Evolutionary conservation across 768 basidiomycete genomes (phyloP).

Genomic region (Mycena pura): DNA sequence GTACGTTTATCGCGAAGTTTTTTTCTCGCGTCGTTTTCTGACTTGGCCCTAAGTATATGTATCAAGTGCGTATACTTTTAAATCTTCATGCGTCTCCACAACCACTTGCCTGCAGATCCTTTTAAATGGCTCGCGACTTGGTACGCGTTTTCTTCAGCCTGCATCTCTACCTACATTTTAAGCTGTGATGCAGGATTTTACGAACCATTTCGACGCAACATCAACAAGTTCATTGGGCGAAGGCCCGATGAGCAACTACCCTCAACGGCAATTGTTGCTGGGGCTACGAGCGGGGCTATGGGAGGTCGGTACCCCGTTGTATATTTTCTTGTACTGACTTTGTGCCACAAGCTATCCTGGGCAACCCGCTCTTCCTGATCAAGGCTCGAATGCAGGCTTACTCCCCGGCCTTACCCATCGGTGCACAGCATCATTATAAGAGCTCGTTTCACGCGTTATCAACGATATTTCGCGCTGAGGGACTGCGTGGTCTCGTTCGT

Average conservation of each 20-base stretch:
- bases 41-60: constrained; percentile 69
- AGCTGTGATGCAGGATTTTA: constrained; percentile 77
- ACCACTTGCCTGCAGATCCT: constrained; percentile 65
- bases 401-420: constrained; percentile 93
- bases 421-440: constrained; percentile 92
- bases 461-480: constrained; percentile 81
- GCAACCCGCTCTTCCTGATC: constrained; percentile 92
- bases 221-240: constrained; percentile 76
- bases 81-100: constrained; percentile 15
- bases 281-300: constrained; percentile 88
- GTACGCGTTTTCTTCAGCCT: constrained; percentile 42
- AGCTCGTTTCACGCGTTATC: constrained; percentile 80
- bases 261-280: constrained; percentile 82
- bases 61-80: constrained; percentile 68
- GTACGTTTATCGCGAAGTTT: neutral
- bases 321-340: neutral
- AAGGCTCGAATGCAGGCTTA: constrained; percentile 99
- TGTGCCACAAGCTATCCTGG: constrained; percentile 62
- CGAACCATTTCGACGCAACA: constrained; percentile 80
- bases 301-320: constrained; percentile 65
- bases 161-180: neutral
- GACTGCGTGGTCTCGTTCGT: constrained; percentile 79
- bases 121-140: constrained; percentile 89
- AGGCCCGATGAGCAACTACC: constrained; percentile 70
- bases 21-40: neutral